Base-by-base conservation (phyloP, 176 grass and related monocot species). In the Olyra latifolia region DNA sequence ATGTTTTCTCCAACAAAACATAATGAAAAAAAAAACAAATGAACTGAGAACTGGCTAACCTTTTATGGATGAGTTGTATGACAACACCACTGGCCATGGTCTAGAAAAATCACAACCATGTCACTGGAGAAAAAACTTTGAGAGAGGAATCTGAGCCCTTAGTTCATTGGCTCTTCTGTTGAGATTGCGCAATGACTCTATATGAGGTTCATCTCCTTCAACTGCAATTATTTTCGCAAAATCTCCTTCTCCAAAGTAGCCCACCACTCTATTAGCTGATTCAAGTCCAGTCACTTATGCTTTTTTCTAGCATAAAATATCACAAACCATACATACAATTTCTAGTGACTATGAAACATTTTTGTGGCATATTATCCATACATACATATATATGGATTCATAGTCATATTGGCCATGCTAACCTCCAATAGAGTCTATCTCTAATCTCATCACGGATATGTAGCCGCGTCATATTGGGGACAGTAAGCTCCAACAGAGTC, bases 221-320 rank as follows among this genome's bases (percentile, higher is more conserved):
- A 92, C 85, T 61, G 89, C 83, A 74, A 97, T 88, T 84, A 97
- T 92, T 84, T 92, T 97, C 39, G 94, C 84, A 74, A 97, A 97
- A 61, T 94, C 61, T n/a, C 94, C 95, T 16, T 82, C 66, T 8
- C 88, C 80, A 54, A 89, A 85, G 74, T 90, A 98, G 82, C 94
- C 89, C 27, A 94, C 83, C 32, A 76, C 89, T 83, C 87, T 94
- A 80, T 97, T 97, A 38, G 91, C 94, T 35, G 91, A 89, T 84
- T 97, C 91, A 23, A 97, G 87, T 66, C 94, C 94, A 71, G 91
- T 97, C 24, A 97, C 94, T 62, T 88, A 94, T 15, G 94, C 91
- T 69, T 94, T 97, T 84, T 97, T 91, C 94, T 97, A 79, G 27
- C 64, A 88, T 43, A 40, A 45, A 81, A 85, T 14, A 83, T 75